Evolutionary conservation across 2,329 filamentous ascomycete species (phyloP).

Genomic region (Alternaria conjuncta): DNA sequence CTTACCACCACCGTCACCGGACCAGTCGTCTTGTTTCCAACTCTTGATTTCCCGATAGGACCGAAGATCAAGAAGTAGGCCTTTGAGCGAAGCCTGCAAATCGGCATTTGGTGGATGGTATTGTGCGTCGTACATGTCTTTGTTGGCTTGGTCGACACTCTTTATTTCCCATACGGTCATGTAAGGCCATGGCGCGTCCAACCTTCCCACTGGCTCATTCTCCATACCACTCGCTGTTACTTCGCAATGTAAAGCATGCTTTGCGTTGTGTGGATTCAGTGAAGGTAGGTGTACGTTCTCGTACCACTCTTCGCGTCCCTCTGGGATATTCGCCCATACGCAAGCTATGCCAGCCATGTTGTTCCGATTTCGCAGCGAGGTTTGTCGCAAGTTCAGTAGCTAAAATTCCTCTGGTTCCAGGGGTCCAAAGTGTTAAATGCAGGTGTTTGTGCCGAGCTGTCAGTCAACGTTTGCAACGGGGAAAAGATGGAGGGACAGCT

Average conservation of each 20-base stretch:
- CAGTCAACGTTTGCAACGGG: not conserved
- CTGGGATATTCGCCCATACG: conserved; percentile 25
- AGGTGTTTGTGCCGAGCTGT: not conserved
- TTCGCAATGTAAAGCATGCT: conserved; percentile 21
- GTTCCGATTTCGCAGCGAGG: not conserved
- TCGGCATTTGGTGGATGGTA: conserved; percentile 9
- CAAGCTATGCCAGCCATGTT: conserved; percentile 27
- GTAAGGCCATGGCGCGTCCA: conserved; percentile 23
- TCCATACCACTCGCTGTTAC: conserved; percentile 21
- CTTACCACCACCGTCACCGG: conserved; percentile 12
- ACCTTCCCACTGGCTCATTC: conserved; percentile 17
- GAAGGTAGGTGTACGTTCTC: conserved; percentile 20
- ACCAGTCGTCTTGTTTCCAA: conserved; percentile 23
- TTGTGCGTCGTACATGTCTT: not conserved
- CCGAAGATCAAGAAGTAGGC: conserved; percentile 16
- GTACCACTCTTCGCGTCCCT: conserved; percentile 20
- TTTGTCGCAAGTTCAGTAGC: not conserved
- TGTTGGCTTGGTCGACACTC: conserved; percentile 4
- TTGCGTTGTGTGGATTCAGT: conserved; percentile 3
- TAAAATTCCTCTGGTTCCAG: not conserved
- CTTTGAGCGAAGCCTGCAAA: conserved; percentile 4
- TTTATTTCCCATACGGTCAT: conserved; percentile 16
- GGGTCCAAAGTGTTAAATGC: not conserved
- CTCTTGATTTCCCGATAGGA: conserved; percentile 19
- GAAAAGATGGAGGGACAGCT: not conserved